Evolutionary conservation across 257 asterid species (phyloP), one percentile per base, ranked within the genome.

Genomic region (Solanum chmielewskii): DNA sequence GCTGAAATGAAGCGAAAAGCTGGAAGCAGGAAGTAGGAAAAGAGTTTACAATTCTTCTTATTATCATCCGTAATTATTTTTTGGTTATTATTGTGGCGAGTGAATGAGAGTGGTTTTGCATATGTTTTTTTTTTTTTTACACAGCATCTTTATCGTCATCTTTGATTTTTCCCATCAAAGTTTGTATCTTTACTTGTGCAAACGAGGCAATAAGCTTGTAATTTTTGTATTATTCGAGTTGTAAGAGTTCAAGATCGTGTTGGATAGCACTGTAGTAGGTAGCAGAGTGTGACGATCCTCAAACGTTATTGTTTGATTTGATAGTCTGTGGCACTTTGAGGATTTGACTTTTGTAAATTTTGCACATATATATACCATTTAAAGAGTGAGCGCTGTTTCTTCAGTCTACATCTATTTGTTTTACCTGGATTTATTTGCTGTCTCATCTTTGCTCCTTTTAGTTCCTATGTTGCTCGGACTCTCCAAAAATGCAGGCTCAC

Each of bases 1-100:
- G 68, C 91, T 49, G 98, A 92, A 84, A 89, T 87, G 80, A 94
- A 97, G 87, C 93, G 97, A 27, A 95, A 95, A 92, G 74, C 91
- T 2, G 98, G 91, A 73, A 89, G 73, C 62, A 94, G 98, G 88
- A 96, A 95, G 90, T 93, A 92, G 89, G 71, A 80, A 77, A 77
- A 12, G 49, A 41, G 47, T 25, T 88, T 85, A 87, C 62, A 84
- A 60, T 83, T 83, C 83, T 47, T 90, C 71, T 89, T 87, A 2
- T 39, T 37, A 31, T 78, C 73, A 84, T 86, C 39, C 11, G 3
- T 56, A 73, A 21, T 12, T 33, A 69, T 84, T 77, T 85, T 87
- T 69, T 27, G 27, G 45, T 86, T 86, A 78, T 45, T 71, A 52
- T 27, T 82, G 83, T 91, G 85, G 89, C 71, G 89, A 82, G 85